These are phyloP conservation scores for Penicillium canescens DNA, from an alignment of 495 filamentous ascomycete species.

Conservation along the genomic window DNA sequence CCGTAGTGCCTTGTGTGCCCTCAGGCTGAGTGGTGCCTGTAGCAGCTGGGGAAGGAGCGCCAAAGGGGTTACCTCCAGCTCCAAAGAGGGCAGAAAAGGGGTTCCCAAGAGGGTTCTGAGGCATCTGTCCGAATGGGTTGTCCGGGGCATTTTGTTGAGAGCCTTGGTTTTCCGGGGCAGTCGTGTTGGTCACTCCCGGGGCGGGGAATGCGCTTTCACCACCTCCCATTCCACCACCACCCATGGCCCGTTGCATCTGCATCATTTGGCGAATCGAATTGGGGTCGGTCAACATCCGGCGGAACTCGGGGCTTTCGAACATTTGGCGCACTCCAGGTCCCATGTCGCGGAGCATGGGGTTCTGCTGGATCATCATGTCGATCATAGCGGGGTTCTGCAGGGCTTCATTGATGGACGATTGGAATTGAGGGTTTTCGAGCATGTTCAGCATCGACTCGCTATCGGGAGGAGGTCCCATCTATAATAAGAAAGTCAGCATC, in stretches of 20 bases:
- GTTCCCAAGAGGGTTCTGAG: conserved; percentile 47
- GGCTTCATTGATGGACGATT: conserved; percentile 85
- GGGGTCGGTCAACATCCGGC: conserved; percentile 95
- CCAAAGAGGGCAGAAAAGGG: conserved; percentile 75
- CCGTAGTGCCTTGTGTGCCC: conserved; percentile 22
- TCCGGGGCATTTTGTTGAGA: conserved; percentile 32
- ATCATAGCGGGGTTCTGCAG: conserved; percentile 90
- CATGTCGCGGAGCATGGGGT: conserved; percentile 84
- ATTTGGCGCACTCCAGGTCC: conserved; percentile 79
- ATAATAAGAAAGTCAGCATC: conserved; percentile 19
- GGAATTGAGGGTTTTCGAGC: conserved; percentile 82
- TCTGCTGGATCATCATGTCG: conserved; percentile 86
- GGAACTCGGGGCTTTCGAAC: conserved; percentile 80
- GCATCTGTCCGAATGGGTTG: conserved; percentile 40
- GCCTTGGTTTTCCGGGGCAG: conserved; percentile 43
- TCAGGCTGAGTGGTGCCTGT: conserved; percentile 24
- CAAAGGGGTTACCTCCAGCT: conserved; percentile 40
- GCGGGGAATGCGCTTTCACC: conserved; percentile 71
- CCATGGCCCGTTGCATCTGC: conserved; percentile 73
- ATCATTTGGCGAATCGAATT: conserved; percentile 75
- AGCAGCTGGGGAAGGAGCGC: conserved; percentile 25
- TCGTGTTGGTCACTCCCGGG: conserved; percentile 82
- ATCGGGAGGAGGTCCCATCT: conserved; percentile 91
- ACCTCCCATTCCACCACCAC: conserved; percentile 46
- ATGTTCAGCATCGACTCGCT: conserved; percentile 78